phyloP scores from a whole-genome alignment of 2,329 filamentous ascomycete species.

The Claviceps sp. region DNA sequence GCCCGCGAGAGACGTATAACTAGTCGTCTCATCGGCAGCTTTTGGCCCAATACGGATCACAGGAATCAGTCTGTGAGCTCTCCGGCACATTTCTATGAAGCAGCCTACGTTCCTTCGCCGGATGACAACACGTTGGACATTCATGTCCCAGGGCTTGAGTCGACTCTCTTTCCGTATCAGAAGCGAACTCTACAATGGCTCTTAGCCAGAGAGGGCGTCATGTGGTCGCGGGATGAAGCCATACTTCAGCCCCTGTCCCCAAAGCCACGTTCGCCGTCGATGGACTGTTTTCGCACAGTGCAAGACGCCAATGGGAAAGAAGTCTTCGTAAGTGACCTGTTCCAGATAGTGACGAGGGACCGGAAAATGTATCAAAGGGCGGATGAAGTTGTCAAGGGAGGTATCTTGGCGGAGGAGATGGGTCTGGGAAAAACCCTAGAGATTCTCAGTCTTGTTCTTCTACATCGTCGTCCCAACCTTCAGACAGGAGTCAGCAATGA shows the following conservation, averaged over 20 bases:
- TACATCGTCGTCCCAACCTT: constrained; percentile 30
- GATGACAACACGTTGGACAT: constrained; percentile 26
- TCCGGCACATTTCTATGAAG: constrained; percentile 53
- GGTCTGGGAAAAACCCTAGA: constrained; percentile 72
- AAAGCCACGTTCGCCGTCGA: background rate
- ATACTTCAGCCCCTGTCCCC: constrained; percentile 9
- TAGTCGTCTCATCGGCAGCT: constrained; percentile 21
- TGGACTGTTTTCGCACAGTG: constrained; percentile 19
- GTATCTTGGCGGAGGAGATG: constrained; percentile 71
- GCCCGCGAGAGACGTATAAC: constrained; percentile 18
- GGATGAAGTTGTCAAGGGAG: constrained; percentile 35
- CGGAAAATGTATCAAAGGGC: constrained; percentile 26
- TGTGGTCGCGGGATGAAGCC: constrained; percentile 22
- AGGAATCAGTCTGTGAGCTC: constrained; percentile 19
- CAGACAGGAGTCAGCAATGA: constrained; percentile 6
- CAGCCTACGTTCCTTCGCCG: constrained; percentile 47
- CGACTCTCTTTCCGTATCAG: constrained; percentile 58
- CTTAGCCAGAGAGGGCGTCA: constrained; percentile 48
- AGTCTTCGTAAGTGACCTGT: constrained; percentile 49
- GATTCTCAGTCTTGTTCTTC: constrained; percentile 53
- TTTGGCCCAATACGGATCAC: constrained; percentile 15
- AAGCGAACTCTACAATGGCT: constrained; percentile 58
- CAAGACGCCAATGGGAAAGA: constrained; percentile 19
- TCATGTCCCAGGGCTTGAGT: constrained; percentile 28
- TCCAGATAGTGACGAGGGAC: constrained; percentile 44